phyloP scores from a whole-genome alignment of 2,329 filamentous ascomycete species.

The Diaporthe citriasiana region DNA sequence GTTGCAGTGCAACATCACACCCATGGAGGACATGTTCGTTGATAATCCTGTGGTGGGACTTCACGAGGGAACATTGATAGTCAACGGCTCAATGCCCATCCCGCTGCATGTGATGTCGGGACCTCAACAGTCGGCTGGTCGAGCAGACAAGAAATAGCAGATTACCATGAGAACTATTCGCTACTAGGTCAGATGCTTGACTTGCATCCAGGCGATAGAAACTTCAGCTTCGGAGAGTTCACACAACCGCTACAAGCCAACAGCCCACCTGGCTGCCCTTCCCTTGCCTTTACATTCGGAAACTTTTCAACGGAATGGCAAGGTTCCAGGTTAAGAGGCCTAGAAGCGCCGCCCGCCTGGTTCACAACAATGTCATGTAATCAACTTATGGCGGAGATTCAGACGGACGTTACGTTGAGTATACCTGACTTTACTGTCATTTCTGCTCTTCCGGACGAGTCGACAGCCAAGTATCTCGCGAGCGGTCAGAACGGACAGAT shows the following conservation, averaged over 20 bases:
- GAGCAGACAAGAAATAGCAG: too few species aligned
- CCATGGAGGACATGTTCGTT: background rate
- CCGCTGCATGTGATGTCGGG: background rate
- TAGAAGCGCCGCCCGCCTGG: background rate
- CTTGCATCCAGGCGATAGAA: background rate
- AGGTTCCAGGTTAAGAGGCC: too few species aligned
- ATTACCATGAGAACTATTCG: too few species aligned
- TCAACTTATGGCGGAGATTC: constrained; percentile 14
- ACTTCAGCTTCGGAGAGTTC: background rate
- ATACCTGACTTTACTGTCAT: background rate
- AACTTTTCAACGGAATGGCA: background rate
- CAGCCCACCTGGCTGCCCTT: background rate
- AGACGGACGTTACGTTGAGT: background rate
- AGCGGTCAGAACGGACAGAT: background rate
- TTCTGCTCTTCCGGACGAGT: background rate
- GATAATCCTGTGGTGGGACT: background rate
- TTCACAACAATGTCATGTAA: constrained; percentile 12
- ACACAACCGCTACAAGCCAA: background rate
- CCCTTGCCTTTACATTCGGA: constrained; percentile 1
- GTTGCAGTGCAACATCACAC: background rate
- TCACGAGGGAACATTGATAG: background rate
- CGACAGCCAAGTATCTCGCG: background rate
- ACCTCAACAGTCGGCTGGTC: background rate
- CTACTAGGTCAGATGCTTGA: background rate
- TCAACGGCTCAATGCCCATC: background rate